Conservation (phyloP, 305 asterid genomes). For the Lippia alba region DNA sequence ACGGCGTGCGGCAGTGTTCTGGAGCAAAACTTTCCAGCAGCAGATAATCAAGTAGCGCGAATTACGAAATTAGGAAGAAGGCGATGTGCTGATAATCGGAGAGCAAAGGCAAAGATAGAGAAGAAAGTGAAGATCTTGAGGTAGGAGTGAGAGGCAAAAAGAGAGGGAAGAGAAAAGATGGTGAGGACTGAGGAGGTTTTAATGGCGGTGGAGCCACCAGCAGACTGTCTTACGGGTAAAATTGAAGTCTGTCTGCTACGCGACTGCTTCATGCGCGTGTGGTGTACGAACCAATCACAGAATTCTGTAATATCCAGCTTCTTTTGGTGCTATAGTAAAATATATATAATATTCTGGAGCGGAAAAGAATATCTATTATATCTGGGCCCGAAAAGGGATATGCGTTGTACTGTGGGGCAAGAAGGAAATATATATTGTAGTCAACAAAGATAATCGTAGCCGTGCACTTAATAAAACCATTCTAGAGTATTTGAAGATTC, state of each 20-base stretch:
- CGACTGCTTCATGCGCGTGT: conserved; percentile 38
- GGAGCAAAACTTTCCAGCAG: conserved; percentile 5
- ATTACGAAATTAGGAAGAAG: conserved; percentile 14
- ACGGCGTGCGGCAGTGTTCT: conserved; percentile 46
- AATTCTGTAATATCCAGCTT: no score
- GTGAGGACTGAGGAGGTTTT: conserved; percentile 41
- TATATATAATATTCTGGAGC: no score
- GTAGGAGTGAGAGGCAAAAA: conserved; percentile 15
- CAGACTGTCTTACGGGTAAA: conserved; percentile 38
- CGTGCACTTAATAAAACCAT: no score
- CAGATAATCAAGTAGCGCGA: no score
- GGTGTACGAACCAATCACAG: conserved; percentile 22
- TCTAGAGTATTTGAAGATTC: no score
- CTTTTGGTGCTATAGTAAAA: no score
- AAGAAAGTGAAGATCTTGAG: conserved; percentile 38
- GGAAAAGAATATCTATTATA: no score
- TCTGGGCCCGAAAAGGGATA: no score
- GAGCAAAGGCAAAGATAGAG: conserved; percentile 18
- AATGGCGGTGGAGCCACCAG: conserved; percentile 65
- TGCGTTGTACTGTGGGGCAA: no score
- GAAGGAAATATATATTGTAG: no score
- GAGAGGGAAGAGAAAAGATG: conserved; percentile 35
- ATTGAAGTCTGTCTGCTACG: conserved; percentile 32
- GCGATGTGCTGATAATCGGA: conserved; percentile 43
- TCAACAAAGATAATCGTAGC: no score